Percentiles rank a stretch among this genome's conserved stretches.
phyloP scores from a whole-genome alignment of 495 filamentous ascomycete species.

The Polyplosphaeria fusca region DNA sequence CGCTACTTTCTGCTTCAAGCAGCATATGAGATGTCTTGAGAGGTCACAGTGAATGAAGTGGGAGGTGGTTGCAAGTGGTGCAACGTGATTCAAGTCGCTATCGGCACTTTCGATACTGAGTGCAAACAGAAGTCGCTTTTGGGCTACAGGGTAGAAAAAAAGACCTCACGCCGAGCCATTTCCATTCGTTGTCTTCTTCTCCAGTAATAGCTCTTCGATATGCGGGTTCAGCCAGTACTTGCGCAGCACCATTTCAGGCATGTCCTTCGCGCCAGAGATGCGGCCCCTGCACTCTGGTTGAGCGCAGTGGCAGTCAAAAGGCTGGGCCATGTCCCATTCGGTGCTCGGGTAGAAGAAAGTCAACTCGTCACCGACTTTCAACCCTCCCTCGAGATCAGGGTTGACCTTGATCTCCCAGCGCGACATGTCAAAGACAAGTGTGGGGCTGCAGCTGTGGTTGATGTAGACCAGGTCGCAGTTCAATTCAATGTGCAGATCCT shows the following conservation, averaged over 20 bases:
- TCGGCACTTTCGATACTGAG: too few relatives aligned
- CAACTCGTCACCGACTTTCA: slow-evolving; percentile 59
- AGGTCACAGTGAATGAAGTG: too few relatives aligned
- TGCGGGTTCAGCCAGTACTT: slow-evolving; percentile 55
- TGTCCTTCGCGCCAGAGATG: slow-evolving; percentile 55
- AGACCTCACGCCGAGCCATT: background rate
- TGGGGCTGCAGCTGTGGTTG: slow-evolving; percentile 71
- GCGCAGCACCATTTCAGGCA: slow-evolving; percentile 47
- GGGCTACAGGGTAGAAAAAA: too few relatives aligned
- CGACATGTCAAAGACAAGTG: slow-evolving; percentile 68
- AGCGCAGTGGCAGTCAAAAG: slow-evolving; percentile 65
- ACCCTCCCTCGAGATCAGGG: slow-evolving; percentile 22
- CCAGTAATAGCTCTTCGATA: slow-evolving; percentile 50
- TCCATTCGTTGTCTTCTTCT: slow-evolving; percentile 1
- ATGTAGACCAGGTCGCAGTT: slow-evolving; percentile 73
- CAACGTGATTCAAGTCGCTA: too few relatives aligned
- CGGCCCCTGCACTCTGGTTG: slow-evolving; percentile 47
- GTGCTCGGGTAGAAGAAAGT: slow-evolving; percentile 80
- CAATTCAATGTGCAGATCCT: slow-evolving; percentile 63
- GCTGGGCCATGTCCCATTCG: slow-evolving; percentile 73
- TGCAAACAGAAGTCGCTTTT: too few relatives aligned
- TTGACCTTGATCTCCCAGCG: slow-evolving; percentile 59
- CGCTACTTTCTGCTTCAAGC: too few relatives aligned
- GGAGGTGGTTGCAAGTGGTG: too few relatives aligned
- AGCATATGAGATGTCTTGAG: too few relatives aligned